A percentile compares a stretch with the other conserved stretches of the same genome.
phyloP scores from a whole-genome alignment of 257 asterid species.

The Solanum sejunctum region DNA sequence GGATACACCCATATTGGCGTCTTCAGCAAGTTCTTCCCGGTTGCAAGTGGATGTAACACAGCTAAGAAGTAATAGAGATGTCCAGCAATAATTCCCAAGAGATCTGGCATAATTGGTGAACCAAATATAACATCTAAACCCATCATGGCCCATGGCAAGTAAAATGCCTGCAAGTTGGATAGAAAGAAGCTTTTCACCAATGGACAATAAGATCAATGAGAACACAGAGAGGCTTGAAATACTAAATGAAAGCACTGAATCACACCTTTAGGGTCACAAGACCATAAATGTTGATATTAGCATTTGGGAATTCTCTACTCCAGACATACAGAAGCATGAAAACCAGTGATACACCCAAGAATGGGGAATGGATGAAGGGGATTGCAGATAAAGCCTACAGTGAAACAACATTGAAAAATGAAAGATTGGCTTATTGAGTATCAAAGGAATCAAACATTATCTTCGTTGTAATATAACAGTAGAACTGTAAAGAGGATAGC shows the following conservation, averaged over 20 bases:
- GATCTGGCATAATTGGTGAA: conserved; percentile 64
- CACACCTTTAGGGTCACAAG: conserved; percentile 78
- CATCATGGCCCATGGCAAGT: conserved; percentile 99
- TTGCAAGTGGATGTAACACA: conserved; percentile 88
- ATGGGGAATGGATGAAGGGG: conserved; percentile 56
- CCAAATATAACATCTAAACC: conserved; percentile 81
- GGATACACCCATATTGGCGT: conserved; percentile 88
- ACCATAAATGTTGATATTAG: conserved; percentile 73
- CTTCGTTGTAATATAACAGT: background rate
- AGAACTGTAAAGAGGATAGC: background rate
- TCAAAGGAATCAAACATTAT: background rate
- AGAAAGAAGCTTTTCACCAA: background rate
- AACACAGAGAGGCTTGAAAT: background rate
- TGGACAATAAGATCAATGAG: background rate
- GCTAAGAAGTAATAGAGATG: conserved; percentile 86
- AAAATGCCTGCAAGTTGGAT: conserved; percentile 61
- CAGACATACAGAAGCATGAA: conserved; percentile 95
- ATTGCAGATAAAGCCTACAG: conserved; percentile 61
- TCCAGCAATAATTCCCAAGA: conserved; percentile 80
- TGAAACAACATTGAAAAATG: background rate
- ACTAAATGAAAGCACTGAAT: background rate
- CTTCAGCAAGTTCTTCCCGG: conserved; percentile 61
- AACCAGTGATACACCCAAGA: conserved; percentile 72
- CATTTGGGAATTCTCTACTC: conserved; percentile 95
- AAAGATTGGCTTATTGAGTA: background rate